Evolutionary conservation across 176 grass and related monocot genomes (phyloP), one percentile per base, ranked within the genome.

Genomic region (Poa annua): DNA sequence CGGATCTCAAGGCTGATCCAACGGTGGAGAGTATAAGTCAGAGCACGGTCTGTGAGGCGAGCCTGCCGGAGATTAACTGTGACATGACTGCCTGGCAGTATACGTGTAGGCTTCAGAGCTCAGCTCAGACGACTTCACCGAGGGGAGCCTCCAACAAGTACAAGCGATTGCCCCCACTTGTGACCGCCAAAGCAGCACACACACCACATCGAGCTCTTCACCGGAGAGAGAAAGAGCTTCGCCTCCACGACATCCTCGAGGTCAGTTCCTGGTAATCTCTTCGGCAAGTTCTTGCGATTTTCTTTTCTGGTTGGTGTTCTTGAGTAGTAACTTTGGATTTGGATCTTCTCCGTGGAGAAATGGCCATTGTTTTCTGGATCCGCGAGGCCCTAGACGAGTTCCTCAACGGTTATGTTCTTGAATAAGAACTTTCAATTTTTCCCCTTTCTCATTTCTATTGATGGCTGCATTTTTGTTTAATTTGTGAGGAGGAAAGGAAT

Each of bases 161-260:
- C 45, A 16, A 22, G 21, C 45, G 3, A 35, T 7, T 75, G 49
- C 15, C 54, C 54, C 65, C 20, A 45, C 22, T 8, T 33, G 20
- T 78, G 83, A 36, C 17, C 50, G 45, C 64, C 32, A 20, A 75
- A 5, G 19, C 54, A 75, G 26, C 11, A 2, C 21, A 55, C 21
- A 19, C 80, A 5, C 38, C 38, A 2, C 25, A 32, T 1, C 68
- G 20, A 45, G 55, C 5, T 14, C 38, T 78, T 78, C 21, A 42
- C 54, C 1, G 36, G 3, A 14, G 48, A 11, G 19, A 11, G 67
- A 25, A 49, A 49, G 22, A 9, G 70, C 44, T 65, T 56, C 17
- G 8, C 70, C 35, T 65, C 24, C 13, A 11, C 86, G 80, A 64
- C 74, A 35, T 78, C 80, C 17, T 64, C 80, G 14, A 79, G 86